phyloP scores from a whole-genome alignment of 495 filamentous ascomycete species.

The Penicilliopsis zonata region DNA sequence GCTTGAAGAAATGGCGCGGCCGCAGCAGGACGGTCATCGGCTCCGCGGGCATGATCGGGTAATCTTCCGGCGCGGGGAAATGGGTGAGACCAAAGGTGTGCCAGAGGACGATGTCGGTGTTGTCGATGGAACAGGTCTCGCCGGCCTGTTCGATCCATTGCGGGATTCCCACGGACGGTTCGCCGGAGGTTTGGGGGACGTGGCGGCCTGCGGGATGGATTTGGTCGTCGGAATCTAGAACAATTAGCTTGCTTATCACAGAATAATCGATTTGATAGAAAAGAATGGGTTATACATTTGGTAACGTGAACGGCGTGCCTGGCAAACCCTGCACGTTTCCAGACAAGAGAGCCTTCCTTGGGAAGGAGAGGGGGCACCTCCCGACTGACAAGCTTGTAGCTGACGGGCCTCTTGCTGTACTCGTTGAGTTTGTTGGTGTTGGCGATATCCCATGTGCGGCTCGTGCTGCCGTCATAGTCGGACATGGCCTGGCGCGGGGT shows the following conservation, averaged over 20 bases:
- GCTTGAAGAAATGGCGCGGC: slow-evolving; percentile 77
- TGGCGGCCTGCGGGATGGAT: slow-evolving; percentile 87
- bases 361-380: slow-evolving; percentile 74
- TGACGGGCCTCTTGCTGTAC: slow-evolving; percentile 74
- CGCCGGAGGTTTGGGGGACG: slow-evolving; percentile 86
- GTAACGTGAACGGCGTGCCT: slow-evolving; percentile 88
- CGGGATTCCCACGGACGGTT: slow-evolving; percentile 65
- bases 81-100: slow-evolving; percentile 93
- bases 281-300: too few species aligned
- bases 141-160: slow-evolving; percentile 66
- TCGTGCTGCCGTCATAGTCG: slow-evolving; percentile 71
- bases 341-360: slow-evolving; percentile 72
- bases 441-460: slow-evolving; percentile 83
- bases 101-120: slow-evolving; percentile 88
- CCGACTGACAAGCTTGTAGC: slow-evolving; percentile 84
- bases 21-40: slow-evolving; percentile 75
- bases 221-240: slow-evolving; percentile 66
- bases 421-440: slow-evolving; percentile 78
- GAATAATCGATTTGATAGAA: too few species aligned
- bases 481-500: slow-evolving; percentile 61
- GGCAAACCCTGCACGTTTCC: slow-evolving; percentile 90
- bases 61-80: slow-evolving; percentile 88
- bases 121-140: slow-evolving; percentile 58
- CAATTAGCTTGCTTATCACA: too few species aligned
- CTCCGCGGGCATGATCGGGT: slow-evolving; percentile 89